phyloP scores from a whole-genome alignment of 768 basidiomycete species.

The Trametes cubensis region DNA sequence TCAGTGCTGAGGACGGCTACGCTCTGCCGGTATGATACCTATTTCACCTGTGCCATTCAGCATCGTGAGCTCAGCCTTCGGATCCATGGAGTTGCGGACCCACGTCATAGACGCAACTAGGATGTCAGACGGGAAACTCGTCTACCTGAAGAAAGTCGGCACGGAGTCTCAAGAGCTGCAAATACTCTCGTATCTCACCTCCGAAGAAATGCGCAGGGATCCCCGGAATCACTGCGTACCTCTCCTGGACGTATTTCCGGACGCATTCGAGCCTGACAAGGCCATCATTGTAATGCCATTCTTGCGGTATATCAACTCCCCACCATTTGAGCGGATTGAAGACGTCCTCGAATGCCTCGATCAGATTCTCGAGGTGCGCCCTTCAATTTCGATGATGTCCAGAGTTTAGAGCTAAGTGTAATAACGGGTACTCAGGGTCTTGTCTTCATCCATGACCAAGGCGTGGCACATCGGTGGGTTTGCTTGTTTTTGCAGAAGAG shows the following conservation, averaged over 20 bases:
- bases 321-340: constrained; percentile 21
- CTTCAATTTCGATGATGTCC: too few relatives aligned
- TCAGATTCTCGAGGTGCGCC: constrained; percentile 27
- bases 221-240: constrained; percentile 27
- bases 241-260: constrained; percentile 21
- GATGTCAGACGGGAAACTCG: constrained; percentile 23
- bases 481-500: too few relatives aligned
- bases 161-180: constrained; percentile 10
- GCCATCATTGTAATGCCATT: constrained; percentile 30
- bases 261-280: background rate
- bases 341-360: constrained; percentile 27
- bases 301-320: constrained; percentile 23
- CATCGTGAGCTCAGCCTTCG: too few relatives aligned
- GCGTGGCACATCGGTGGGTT: constrained; percentile 29
- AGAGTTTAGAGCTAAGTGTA: too few relatives aligned
- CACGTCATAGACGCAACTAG: constrained; percentile 26
- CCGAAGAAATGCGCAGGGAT: constrained; percentile 17
- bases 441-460: constrained; percentile 25
- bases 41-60: too few relatives aligned
- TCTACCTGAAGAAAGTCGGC: constrained; percentile 20
- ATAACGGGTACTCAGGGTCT: constrained; percentile 31
- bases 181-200: constrained; percentile 16
- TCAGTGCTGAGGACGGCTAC: background rate
- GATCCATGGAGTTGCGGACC: background rate
- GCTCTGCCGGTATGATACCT: background rate